Conservation (phyloP, 495 filamentous ascomycete genomes). For the Astrocystis sublimbata region DNA sequence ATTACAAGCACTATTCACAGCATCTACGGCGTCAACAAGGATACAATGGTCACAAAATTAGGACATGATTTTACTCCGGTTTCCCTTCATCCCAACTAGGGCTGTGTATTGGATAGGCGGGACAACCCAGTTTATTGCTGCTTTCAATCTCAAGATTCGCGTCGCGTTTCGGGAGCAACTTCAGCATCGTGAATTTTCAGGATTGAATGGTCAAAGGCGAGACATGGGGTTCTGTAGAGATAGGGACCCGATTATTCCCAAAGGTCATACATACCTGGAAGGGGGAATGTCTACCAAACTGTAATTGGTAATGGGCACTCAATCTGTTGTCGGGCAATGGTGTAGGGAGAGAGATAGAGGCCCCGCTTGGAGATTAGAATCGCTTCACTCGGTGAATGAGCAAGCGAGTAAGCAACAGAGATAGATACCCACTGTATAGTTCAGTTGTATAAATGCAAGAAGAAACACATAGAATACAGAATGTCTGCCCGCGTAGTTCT, state of each 20-base stretch:
- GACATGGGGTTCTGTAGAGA: neutral
- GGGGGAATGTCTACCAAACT: neutral
- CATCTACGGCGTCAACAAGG: slow-evolving; percentile 8
- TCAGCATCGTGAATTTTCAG: neutral
- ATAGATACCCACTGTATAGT: slow-evolving; percentile 19
- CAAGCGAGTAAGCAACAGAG: slow-evolving; percentile 19
- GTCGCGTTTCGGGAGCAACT: neutral
- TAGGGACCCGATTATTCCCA: neutral
- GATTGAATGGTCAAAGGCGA: neutral
- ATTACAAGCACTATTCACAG: slow-evolving; percentile 4
- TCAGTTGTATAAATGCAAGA: neutral
- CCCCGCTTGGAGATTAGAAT: neutral
- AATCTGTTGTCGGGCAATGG: neutral
- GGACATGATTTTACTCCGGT: neutral
- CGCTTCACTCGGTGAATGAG: neutral
- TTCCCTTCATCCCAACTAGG: neutral
- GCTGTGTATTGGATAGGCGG: neutral
- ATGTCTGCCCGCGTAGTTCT: neutral
- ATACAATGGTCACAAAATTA: neutral
- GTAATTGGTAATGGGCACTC: neutral
- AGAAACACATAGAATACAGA: neutral
- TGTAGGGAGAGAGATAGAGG: neutral
- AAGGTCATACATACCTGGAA: neutral
- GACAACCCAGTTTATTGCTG: no score
- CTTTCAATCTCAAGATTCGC: neutral